A percentile compares a stretch with the other conserved stretches of the same genome.
Evolutionary conservation across 208 protist genomes (phyloP).

Genomic region (Leishmania martiniquensis): DNA sequence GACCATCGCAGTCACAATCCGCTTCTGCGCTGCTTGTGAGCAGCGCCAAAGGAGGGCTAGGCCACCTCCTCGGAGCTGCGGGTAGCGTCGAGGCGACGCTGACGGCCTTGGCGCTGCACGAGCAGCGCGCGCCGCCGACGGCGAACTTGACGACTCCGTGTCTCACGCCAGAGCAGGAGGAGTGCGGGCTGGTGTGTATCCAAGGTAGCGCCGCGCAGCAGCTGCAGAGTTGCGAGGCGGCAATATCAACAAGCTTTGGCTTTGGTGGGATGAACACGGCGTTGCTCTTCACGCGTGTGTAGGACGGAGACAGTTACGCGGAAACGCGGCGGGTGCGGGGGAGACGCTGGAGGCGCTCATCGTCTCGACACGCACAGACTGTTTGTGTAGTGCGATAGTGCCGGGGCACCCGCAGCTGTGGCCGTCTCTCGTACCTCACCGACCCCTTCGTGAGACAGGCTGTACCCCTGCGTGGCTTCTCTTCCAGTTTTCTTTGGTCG

Average conservation of each 20-base stretch:
- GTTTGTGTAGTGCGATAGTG: background rate
- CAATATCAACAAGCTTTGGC: constrained; percentile 96
- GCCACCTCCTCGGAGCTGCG: constrained; percentile 97
- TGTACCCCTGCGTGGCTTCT: background rate
- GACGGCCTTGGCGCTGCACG: constrained; percentile 76
- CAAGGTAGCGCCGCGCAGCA: constrained; percentile 11
- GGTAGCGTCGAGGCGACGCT: constrained; percentile 95
- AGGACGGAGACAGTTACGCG: background rate
- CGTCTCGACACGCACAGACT: background rate
- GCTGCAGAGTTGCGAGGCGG: constrained; percentile 43
- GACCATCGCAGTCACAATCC: background rate
- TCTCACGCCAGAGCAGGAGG: constrained; percentile 23
- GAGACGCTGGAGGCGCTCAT: background rate
- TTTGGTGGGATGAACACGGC: constrained; percentile 97
- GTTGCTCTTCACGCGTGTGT: constrained; percentile 71
- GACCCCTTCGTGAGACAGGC: background rate
- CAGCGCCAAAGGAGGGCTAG: constrained; percentile 95
- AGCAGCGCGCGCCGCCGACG: constrained; percentile 88
- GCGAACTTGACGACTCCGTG: constrained; percentile 86
- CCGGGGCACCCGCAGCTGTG: background rate
- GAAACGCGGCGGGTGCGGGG: background rate
- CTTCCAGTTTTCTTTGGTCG: background rate
- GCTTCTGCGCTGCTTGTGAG: constrained; percentile 58
- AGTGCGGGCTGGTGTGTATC: constrained; percentile 22
- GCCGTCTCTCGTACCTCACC: too few relatives aligned